Evolutionary conservation across 2,329 filamentous ascomycete species (phyloP), one percentile per base, ranked within the genome.

Genomic region (Fusarium buharicum): DNA sequence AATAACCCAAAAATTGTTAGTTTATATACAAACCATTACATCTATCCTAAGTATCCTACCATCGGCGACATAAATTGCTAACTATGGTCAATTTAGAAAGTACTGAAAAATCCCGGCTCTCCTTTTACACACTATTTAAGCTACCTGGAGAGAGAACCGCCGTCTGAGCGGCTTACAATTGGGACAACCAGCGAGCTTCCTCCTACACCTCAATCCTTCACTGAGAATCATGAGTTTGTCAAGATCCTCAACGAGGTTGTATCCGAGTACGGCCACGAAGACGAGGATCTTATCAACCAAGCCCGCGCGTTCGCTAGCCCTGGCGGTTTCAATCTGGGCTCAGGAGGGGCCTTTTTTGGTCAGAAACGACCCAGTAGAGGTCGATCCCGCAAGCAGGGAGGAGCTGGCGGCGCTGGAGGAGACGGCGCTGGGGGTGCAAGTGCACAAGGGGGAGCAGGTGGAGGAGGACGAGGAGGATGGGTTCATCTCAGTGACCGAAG

Each of bases 401-500:
- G 74, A 14, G 77, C 75, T 38, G 77, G 77, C 17, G 78, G 77
- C 37, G 76, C 76, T 16, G 76, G 76, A 24, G 79, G 69, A 1
- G 77, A 78, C 38, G 84, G 83, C 1, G 83, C 80, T 2, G 82
- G 83, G 14, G 84, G 84, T 30, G 84, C 84, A 39, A 85, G 82
- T 66, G 79, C 76, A n/a, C 85, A 87, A 70, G 85, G 86, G n/a
- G 86, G 85, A 17, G 82, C 84, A 1, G 86, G 86, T 1, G 85
- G 86, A 10, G 85, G 76, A 2, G 86, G 86, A 2, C 76, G 82
- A 18, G 85, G 87, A 18, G 86, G 88, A 2, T 85, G 85, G 75
- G 81, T 90, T 16, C 88, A 90, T 73, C 77, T 90, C 6, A 88
- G 85, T 51, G 88, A 90, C 70, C 69, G 78, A 49, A 77, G 88